A percentile compares a stretch with the other conserved stretches of the same genome.
These are phyloP conservation scores for Sclerotinia spermophila DNA, from an alignment of 2,329 filamentous ascomycete genomes.

Conservation along the genomic window DNA sequence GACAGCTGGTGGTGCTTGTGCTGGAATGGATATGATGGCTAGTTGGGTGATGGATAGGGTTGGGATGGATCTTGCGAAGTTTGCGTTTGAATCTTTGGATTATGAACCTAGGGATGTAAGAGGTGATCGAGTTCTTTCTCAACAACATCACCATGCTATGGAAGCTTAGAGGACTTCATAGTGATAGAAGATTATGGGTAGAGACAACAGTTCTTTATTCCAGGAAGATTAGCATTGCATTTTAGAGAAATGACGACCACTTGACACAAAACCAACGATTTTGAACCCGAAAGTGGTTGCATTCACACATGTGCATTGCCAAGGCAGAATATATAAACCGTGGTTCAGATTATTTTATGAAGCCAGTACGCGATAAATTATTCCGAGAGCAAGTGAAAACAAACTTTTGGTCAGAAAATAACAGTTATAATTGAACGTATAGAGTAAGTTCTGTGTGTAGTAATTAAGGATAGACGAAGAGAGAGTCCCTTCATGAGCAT, in stretches of 20 bases:
- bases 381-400: background rate
- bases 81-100: slow-evolving; percentile 25
- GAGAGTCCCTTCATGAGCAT: background rate
- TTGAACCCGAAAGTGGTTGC: too few species aligned
- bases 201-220: too few species aligned
- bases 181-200: too few species aligned
- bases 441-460: background rate
- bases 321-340: too few species aligned
- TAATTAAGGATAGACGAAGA: background rate
- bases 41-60: slow-evolving; percentile 31
- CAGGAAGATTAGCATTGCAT: background rate
- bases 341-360: too few species aligned
- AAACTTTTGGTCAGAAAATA: background rate
- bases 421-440: background rate
- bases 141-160: slow-evolving; percentile 20
- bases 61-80: slow-evolving; percentile 25
- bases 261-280: background rate
- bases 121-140: slow-evolving; percentile 36
- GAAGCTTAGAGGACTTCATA: background rate
- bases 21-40: slow-evolving; percentile 41
- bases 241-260: fast-evolving
- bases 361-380: too few species aligned
- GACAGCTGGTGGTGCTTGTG: slow-evolving; percentile 45
- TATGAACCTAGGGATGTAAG: slow-evolving; percentile 31
- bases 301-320: background rate